A percentile compares a stretch with the other conserved stretches of the same genome.
These are phyloP conservation scores for Colletotrichum graminicola DNA, from an alignment of 2,329 filamentous ascomycete species.

Conservation along the genomic window DNA sequence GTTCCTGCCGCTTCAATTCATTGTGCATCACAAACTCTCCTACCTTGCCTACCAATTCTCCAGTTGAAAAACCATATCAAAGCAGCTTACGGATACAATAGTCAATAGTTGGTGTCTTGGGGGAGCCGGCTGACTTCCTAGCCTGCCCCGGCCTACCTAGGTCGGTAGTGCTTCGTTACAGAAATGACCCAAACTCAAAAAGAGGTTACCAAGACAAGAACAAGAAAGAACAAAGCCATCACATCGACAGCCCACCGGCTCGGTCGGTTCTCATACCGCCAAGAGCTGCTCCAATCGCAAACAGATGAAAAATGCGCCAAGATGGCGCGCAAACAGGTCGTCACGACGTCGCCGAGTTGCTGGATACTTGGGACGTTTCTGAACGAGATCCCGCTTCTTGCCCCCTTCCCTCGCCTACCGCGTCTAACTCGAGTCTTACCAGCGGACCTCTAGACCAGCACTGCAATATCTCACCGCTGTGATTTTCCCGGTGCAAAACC, in stretches of 20 bases:
- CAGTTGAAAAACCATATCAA: not conserved
- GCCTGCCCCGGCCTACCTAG: conserved; percentile 3
- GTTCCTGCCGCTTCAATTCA: conserved; percentile 17
- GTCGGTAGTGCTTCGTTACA: conserved; percentile 19
- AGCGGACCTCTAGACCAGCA: not conserved
- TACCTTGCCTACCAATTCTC: not conserved
- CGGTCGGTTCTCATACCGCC: conserved; percentile 6
- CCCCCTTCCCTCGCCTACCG: conserved; percentile 14
- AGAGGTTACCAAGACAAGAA: not conserved
- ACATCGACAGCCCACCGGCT: not conserved
- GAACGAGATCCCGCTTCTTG: not conserved
- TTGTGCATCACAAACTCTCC: not conserved
- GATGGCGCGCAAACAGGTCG: not conserved
- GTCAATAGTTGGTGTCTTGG: not conserved
- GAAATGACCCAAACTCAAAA: conserved; percentile 29
- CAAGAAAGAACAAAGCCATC: not conserved
- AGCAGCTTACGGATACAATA: not conserved
- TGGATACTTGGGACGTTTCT: not conserved
- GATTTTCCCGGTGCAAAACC: not conserved
- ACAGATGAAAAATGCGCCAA: conserved; percentile 12
- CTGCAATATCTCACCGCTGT: not conserved
- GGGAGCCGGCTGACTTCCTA: not conserved
- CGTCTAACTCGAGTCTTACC: conserved; percentile 17
- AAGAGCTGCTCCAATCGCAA: conserved; percentile 20
- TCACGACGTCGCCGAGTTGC: not conserved